phyloP scores from a whole-genome alignment of 2,329 filamentous ascomycete genomes.

The Pyrenophora seminiperda region DNA sequence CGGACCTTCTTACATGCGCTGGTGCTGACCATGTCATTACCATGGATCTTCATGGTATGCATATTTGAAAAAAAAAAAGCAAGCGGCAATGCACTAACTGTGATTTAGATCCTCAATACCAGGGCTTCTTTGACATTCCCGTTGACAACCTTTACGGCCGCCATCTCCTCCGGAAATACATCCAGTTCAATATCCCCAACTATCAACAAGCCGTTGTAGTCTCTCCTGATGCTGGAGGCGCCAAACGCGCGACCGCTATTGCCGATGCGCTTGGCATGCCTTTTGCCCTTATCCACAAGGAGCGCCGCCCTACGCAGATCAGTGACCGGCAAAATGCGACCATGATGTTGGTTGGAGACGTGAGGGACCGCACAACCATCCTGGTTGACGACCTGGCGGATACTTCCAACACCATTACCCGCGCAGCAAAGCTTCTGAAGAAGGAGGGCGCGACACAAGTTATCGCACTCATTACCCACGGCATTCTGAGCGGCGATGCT shows the following conservation, averaged over 20 bases:
- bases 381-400: conserved; percentile 93
- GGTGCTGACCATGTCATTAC: conserved; percentile 97
- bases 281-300: conserved; percentile 98
- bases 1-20: conserved; percentile 91
- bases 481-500: conserved; percentile 92
- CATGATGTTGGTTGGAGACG: conserved; percentile 94
- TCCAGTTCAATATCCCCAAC: conserved; percentile 80
- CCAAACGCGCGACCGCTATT: conserved; percentile 93
- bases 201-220: conserved; percentile 89
- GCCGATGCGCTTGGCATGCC: conserved; percentile 92
- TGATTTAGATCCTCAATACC: conserved; percentile 86
- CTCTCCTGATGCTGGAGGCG: conserved; percentile 93
- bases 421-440: conserved; percentile 95
- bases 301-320: conserved; percentile 86
- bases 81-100: conserved; percentile 12
- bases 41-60: conserved; percentile 72
- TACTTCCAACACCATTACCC: conserved; percentile 95
- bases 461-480: conserved; percentile 91
- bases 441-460: conserved; percentile 88
- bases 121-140: conserved; percentile 98
- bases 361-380: conserved; percentile 80
- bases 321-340: conserved; percentile 79
- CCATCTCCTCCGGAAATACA: conserved; percentile 70
- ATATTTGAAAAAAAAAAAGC: neutral
- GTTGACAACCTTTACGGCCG: conserved; percentile 96